Percentiles rank a stretch among this genome's conserved stretches.
Evolutionary conservation across 1,284 basidiomycete species (phyloP).

Genomic region (Rhodotorula sp.): DNA sequence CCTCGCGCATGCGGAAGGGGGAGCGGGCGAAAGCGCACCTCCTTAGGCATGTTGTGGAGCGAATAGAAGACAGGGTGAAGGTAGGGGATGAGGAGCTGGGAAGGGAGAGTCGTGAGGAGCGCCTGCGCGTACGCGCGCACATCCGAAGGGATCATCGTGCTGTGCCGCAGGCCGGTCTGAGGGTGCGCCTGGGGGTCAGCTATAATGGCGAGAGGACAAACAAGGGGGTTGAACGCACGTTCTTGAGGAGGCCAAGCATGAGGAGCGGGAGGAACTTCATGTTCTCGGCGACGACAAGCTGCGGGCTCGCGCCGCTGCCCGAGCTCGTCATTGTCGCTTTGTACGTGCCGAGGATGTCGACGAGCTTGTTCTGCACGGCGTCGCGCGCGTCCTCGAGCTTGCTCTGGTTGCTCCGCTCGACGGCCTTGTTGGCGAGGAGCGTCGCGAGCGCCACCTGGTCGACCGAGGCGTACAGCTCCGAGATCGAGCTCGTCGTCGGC

Average conservation of each 20-base stretch:
- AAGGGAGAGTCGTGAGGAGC: slow-evolving; percentile 85
- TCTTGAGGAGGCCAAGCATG: slow-evolving; percentile 87
- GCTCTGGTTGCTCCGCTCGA: slow-evolving; percentile 81
- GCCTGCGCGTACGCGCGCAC: slow-evolving; percentile 93
- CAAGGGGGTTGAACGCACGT: slow-evolving; percentile 60
- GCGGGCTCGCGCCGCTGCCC: slow-evolving; percentile 89
- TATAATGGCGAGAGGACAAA: background rate
- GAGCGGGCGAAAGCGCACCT: slow-evolving; percentile 59
- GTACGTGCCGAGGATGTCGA: slow-evolving; percentile 88
- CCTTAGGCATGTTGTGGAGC: slow-evolving; percentile 92
- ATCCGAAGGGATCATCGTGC: slow-evolving; percentile 93
- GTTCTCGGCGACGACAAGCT: slow-evolving; percentile 88
- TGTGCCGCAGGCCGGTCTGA: slow-evolving; percentile 89
- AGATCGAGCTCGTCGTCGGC: slow-evolving; percentile 88
- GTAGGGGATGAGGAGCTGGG: slow-evolving; percentile 88
- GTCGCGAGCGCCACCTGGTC: slow-evolving; percentile 92
- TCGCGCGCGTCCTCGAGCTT: slow-evolving; percentile 94
- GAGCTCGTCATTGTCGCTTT: slow-evolving; percentile 96
- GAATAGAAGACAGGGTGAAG: slow-evolving; percentile 94
- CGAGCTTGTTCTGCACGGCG: slow-evolving; percentile 82
- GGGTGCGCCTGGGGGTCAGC: slow-evolving; percentile 1
- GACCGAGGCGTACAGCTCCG: slow-evolving; percentile 91
- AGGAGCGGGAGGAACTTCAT: slow-evolving; percentile 91
- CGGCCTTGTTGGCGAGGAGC: slow-evolving; percentile 92
- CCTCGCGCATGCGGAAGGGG: background rate